Percentiles rank a stretch among this genome's conserved stretches.
Evolutionary conservation across 2,329 filamentous ascomycete genomes (phyloP).

Genomic region (Arachnopeziza araneosa): DNA sequence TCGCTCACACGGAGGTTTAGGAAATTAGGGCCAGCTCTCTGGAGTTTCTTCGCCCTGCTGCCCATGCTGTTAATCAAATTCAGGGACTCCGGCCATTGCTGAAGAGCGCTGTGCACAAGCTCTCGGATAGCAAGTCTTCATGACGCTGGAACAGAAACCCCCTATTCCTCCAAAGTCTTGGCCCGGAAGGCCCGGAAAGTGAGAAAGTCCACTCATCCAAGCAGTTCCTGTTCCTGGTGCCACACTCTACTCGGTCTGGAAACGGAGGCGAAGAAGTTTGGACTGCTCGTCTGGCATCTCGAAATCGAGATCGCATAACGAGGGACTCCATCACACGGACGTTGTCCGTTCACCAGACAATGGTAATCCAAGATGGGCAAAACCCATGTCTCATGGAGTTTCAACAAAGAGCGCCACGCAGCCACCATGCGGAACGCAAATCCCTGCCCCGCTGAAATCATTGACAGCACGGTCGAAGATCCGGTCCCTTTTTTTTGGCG

Average conservation of each 20-base stretch:
- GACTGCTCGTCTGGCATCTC: not conserved
- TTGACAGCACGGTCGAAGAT: not conserved
- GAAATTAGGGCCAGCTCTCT: not conserved
- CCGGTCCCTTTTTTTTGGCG: not conserved
- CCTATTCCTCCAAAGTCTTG: constrained; percentile 5
- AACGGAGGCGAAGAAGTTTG: not conserved
- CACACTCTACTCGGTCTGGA: not conserved
- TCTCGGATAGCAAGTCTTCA: constrained; percentile 8
- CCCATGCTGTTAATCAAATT: not conserved
- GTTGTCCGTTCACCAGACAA: not conserved
- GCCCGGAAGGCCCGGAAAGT: not conserved
- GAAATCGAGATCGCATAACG: constrained; percentile 1
- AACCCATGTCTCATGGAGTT: not conserved
- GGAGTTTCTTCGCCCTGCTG: not conserved
- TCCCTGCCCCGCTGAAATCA: not conserved
- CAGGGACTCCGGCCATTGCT: not conserved
- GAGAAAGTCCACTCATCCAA: not conserved
- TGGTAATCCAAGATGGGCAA: not conserved
- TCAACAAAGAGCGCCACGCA: not conserved
- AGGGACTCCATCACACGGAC: not conserved
- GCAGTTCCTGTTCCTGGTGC: not conserved
- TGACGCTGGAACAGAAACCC: constrained; percentile 7
- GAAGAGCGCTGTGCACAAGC: not conserved
- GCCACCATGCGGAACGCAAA: not conserved
- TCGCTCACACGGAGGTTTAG: not conserved